Conservation (phyloP, 176 grass and related monocot genomes). For the Tillandsia fasciculata region DNA sequence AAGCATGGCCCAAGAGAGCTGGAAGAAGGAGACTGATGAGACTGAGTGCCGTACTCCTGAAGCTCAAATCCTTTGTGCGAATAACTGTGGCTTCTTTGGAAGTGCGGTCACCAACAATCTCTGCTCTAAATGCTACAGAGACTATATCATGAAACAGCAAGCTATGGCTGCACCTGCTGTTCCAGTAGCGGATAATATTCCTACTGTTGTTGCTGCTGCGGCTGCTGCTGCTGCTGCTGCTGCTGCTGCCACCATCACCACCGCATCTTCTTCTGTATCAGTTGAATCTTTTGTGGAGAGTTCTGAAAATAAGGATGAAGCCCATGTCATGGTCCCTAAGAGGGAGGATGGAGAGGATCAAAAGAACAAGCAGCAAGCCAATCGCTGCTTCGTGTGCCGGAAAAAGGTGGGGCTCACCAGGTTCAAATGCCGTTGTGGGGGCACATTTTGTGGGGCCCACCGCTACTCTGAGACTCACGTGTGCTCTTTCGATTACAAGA, state of each 20-base stretch:
- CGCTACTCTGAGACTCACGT: slow-evolving; percentile 48
- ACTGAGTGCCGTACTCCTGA: slow-evolving; percentile 46
- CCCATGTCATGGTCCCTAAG: not conserved
- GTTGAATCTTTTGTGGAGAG: not conserved
- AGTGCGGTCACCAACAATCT: slow-evolving; percentile 65
- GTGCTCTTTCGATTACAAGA: slow-evolving; percentile 81
- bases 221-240: too few species aligned
- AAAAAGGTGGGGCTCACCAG: slow-evolving; percentile 61
- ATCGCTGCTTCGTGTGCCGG: slow-evolving; percentile 51
- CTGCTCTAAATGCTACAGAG: slow-evolving; percentile 71
- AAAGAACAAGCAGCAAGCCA: slow-evolving; percentile 33
- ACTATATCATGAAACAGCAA: slow-evolving; percentile 19
- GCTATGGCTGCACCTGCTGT: slow-evolving; percentile 16
- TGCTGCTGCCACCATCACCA: too few species aligned
- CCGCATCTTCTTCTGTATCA: slow-evolving; percentile 20
- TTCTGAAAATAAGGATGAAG: not conserved
- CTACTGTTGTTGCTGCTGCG: not conserved
- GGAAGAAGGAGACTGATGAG: slow-evolving; percentile 62
- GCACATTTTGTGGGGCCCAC: slow-evolving; percentile 54
- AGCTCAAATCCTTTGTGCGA: slow-evolving; percentile 50
- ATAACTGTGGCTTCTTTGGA: slow-evolving; percentile 91
- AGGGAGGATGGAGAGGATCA: not conserved
- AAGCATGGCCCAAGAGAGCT: slow-evolving; percentile 80
- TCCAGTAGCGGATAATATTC: slow-evolving; percentile 35
- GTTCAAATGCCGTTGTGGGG: slow-evolving; percentile 63